A percentile compares a stretch with the other conserved stretches of the same genome.
Evolutionary conservation across 805 yeast genomes (phyloP).

Genomic region (Hanseniaspora osmophila): DNA sequence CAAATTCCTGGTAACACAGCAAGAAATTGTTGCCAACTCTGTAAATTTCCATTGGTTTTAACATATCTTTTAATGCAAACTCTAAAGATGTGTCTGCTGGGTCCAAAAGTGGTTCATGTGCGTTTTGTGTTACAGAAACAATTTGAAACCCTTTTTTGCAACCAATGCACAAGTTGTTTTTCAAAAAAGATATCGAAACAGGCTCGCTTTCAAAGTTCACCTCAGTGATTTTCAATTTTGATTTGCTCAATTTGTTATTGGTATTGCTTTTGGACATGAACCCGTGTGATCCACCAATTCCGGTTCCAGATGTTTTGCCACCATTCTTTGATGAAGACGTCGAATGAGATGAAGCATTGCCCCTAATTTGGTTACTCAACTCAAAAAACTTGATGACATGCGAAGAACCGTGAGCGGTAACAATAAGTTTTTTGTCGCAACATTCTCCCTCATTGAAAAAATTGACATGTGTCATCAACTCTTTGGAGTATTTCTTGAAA

Average conservation of each 20-base stretch:
- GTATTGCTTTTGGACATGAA: constrained; percentile 22
- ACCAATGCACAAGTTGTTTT: constrained; percentile 82
- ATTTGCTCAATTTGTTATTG: constrained; percentile 42
- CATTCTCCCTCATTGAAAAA: constrained; percentile 90
- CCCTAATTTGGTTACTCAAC: constrained; percentile 60
- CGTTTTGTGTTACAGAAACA: constrained; percentile 69
- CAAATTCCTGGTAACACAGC: constrained; percentile 80
- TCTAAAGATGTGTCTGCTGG: constrained; percentile 98
- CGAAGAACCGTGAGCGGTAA: constrained; percentile 74
- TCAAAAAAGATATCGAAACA: constrained; percentile 77
- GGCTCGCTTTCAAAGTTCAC: constrained; percentile 79
- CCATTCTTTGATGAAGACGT: not conserved
- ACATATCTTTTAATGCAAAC: constrained; percentile 57
- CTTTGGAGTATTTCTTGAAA: constrained; percentile 50
- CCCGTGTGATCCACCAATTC: not conserved
- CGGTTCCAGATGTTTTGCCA: too few species aligned
- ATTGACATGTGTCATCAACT: constrained; percentile 72
- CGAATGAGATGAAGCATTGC: constrained; percentile 4
- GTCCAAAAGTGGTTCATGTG: constrained; percentile 79
- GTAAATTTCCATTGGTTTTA: constrained; percentile 85
- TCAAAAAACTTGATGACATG: constrained; percentile 78
- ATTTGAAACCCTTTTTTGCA: constrained; percentile 95
- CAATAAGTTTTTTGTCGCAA: constrained; percentile 73
- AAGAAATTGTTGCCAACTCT: constrained; percentile 79
- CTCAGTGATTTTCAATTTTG: constrained; percentile 57